Evolutionary conservation across 1,139 yeast genomes (phyloP).

Genomic region (Wickerhamiella infanticola): DNA sequence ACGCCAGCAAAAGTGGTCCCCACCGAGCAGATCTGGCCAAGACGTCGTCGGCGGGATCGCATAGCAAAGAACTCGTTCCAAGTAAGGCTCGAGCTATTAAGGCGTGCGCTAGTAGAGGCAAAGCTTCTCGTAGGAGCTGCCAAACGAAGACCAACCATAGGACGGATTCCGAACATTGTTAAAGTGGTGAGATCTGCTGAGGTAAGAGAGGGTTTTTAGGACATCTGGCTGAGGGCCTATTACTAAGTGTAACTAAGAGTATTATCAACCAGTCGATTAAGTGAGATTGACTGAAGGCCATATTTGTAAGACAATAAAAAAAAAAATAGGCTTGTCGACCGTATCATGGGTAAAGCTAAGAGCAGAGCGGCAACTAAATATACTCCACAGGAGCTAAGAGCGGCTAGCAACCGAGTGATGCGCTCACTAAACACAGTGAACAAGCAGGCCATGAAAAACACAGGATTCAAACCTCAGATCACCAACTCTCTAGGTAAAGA

Average conservation of each 20-base stretch:
- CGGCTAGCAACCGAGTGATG: conserved; percentile 15
- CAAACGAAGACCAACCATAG: background rate
- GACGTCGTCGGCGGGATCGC: conserved; percentile 57
- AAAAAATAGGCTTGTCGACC: background rate
- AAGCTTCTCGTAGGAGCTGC: background rate
- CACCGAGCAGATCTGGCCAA: conserved; percentile 52
- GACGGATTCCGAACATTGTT: background rate
- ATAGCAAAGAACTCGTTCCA: conserved; percentile 74
- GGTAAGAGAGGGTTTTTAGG: background rate
- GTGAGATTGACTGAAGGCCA: background rate
- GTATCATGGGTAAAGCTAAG: background rate
- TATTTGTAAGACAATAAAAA: background rate
- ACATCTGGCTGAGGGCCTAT: too few species aligned
- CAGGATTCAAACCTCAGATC: conserved; percentile 10
- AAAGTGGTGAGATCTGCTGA: background rate
- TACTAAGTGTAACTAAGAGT: too few species aligned
- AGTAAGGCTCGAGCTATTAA: conserved; percentile 21
- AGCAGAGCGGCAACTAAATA: conserved; percentile 3
- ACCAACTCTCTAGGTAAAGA: conserved; percentile 10
- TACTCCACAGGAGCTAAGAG: conserved; percentile 13
- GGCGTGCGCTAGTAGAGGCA: background rate
- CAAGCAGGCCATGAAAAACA: conserved; percentile 5
- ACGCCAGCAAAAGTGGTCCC: conserved; percentile 57
- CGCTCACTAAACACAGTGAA: conserved; percentile 13
- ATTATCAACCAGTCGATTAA: too few species aligned